Percentiles rank a stretch among this genome's conserved stretches.
Conservation (phyloP, 2,329 filamentous ascomycete species). For the Fusarium bactridioides region DNA sequence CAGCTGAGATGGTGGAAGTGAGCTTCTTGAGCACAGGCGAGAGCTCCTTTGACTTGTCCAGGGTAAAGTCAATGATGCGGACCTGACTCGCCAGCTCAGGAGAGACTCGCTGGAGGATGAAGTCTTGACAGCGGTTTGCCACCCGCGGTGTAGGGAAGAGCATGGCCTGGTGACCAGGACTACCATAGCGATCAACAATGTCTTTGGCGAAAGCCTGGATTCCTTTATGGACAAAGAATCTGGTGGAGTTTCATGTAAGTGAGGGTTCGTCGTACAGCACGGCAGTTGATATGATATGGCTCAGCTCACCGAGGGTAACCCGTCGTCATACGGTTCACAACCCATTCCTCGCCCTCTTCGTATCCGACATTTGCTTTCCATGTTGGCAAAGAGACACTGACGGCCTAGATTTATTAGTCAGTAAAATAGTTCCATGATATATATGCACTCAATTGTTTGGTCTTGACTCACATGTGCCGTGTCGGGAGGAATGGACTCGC, state of each 20-base stretch:
- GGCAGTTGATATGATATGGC: constrained; percentile 20
- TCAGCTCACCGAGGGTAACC: constrained; percentile 84
- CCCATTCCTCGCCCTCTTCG: constrained; percentile 89
- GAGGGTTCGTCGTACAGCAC: not conserved
- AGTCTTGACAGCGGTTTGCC: constrained; percentile 77
- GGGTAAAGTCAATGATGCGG: constrained; percentile 67
- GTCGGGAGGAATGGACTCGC: constrained; percentile 78
- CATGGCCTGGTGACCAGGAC: constrained; percentile 73
- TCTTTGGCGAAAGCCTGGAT: constrained; percentile 77
- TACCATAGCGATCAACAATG: constrained; percentile 71
- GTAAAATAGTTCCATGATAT: not conserved
- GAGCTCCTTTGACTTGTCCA: constrained; percentile 62
- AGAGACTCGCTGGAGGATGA: constrained; percentile 70
- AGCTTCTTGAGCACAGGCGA: constrained; percentile 62
- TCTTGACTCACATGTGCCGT: constrained; percentile 74
- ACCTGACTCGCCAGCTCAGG: constrained; percentile 58
- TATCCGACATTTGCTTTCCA: constrained; percentile 93
- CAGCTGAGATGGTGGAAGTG: constrained; percentile 69
- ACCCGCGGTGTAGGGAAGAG: constrained; percentile 78
- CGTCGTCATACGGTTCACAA: constrained; percentile 83
- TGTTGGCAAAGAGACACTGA: constrained; percentile 94
- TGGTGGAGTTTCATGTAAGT: constrained; percentile 46
- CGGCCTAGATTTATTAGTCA: constrained; percentile 66
- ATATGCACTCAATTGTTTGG: not conserved
- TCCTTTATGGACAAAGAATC: constrained; percentile 90